Evolutionary conservation across 2,329 filamentous ascomycete genomes (phyloP), one percentile per base, ranked within the genome.

Genomic region (Grosmannia penicillata): DNA sequence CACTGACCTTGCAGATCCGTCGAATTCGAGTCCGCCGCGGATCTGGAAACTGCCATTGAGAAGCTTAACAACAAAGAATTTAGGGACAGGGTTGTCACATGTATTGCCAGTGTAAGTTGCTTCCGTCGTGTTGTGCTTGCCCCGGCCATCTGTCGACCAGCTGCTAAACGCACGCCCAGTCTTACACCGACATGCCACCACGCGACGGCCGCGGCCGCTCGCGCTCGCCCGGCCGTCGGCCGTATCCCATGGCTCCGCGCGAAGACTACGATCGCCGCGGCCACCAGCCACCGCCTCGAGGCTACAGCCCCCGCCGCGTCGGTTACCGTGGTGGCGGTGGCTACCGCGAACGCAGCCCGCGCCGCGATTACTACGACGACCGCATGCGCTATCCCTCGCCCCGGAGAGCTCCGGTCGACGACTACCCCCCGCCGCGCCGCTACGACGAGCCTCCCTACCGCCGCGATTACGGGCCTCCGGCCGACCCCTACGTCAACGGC

Each of bases 11-110:
- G 13, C 55, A 95, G 89, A 53, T 96, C 95, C 58, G 89, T 98
- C 56, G 91, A 98, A 58, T 98, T 95, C 54, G 91, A 98, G 63
- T 93, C 85, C 45, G 82, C 82, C 42, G 78, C 76, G 48, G 91
- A 98, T 54, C 66, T 98, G 43, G 85, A 83, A 56, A 80, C 79
- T 43, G 91, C 91, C 38, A 84, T 96, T 41, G 86, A 95, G 59
- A 95, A 95, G 62, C 81, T 98, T 46, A 86, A 96, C 58, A 78
- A 78, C 48, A 79, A 78, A 56, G 86, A 94, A 54, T 96, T 96
- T 62, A 95, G 95, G 67, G 86, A 85, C 51, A 76, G 77, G 48
- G 72, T 76, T 48, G 89, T 98, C 49, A 78, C 73, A 48, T 98
- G 91, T 61, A 67, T 82, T 52, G 78, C 85, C 52, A 87, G 95